Base-by-base conservation (phyloP, 108 stramenopile species). In the Cyclotella atomus region DNA sequence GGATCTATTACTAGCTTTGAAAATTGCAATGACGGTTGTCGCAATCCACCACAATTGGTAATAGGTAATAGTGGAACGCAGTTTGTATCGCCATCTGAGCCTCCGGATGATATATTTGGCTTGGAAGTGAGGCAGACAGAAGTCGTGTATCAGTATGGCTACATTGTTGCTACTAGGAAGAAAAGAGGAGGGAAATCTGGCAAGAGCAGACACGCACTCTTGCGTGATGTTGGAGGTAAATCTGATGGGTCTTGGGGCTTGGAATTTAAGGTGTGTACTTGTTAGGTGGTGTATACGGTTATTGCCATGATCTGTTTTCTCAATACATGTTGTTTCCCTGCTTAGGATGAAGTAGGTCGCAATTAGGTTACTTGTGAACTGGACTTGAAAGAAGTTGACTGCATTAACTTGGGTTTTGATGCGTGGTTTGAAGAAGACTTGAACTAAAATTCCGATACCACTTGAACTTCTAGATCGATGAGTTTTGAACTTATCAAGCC, bases 1-100 rank as follows among this genome's bases (percentile, higher is more conserved):
- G 47, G 47, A 49, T 49, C 47, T n/a, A 49, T 49, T 19, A 49
- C 47, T 3, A 49, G 47, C 47, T 49, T 49, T n/a, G 47, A 49
- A 49, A 27, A 55, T 15, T 8, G 17, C 17, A 27, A 25, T 55
- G 54, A 55, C 28, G 54, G 54, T 15, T 28, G 25, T 4, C 27
- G 54, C 25, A 55, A 55, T 16, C 54, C 54, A 55, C 54, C 54
- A 25, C 54, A 55, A 55, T 28, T 55, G 6, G 54, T 55, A 24
- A 55, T 55, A 9, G 54, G 54, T 9, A 25, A 55, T 28, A 55
- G 54, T 55, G 54, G 54, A 17, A 55, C 54, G 28, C 54, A 28
- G 28, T 55, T 55, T 55, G 54, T 55, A 8, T 6, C 27, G 17
- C 3, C 25, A 27, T 25, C 54, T 9, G 54, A 55, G 17, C 54